Conservation (phyloP, 2,329 filamentous ascomycete genomes). For the Trichoderma harzianum region DNA sequence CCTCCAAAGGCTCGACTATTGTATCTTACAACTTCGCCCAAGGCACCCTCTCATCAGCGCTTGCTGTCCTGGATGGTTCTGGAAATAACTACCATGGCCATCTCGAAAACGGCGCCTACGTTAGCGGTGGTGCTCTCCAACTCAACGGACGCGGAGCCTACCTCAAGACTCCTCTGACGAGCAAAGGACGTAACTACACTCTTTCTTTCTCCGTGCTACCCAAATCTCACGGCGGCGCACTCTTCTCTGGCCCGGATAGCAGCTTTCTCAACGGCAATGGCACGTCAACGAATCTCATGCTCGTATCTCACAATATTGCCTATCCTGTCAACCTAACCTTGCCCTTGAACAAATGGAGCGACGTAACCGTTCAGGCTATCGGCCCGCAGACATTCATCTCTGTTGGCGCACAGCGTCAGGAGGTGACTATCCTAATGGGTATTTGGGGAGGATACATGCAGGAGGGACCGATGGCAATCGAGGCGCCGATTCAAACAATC, state of each 20-base stretch:
- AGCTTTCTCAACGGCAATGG: conserved; percentile 17
- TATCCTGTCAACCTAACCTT: conserved; percentile 19
- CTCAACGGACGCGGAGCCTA: conserved; percentile 36
- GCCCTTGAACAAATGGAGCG: conserved; percentile 18
- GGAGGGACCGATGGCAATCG: conserved; percentile 15
- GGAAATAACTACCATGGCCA: conserved; percentile 23
- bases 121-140: conserved; percentile 28
- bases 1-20: conserved; percentile 20
- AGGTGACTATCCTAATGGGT: conserved; percentile 20
- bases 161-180: conserved; percentile 45
- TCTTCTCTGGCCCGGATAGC: conserved; percentile 19
- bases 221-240: conserved; percentile 8
- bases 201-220: conserved; percentile 42
- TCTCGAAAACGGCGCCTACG: conserved; percentile 28
- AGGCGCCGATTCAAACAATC: conserved; percentile 14
- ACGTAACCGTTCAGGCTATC: conserved; percentile 18
- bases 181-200: conserved; percentile 56
- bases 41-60: conserved; percentile 25
- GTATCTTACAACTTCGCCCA: conserved; percentile 25
- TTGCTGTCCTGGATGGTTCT: conserved; percentile 21
- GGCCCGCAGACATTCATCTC: conserved; percentile 15
- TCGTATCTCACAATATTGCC: conserved; percentile 14
- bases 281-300: conserved; percentile 16
- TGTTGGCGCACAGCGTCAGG: conserved; percentile 2
- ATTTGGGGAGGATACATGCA: conserved; percentile 19